These are phyloP conservation scores for Tuber indicum DNA, from an alignment of 495 filamentous ascomycete species.

Conservation along the genomic window DNA sequence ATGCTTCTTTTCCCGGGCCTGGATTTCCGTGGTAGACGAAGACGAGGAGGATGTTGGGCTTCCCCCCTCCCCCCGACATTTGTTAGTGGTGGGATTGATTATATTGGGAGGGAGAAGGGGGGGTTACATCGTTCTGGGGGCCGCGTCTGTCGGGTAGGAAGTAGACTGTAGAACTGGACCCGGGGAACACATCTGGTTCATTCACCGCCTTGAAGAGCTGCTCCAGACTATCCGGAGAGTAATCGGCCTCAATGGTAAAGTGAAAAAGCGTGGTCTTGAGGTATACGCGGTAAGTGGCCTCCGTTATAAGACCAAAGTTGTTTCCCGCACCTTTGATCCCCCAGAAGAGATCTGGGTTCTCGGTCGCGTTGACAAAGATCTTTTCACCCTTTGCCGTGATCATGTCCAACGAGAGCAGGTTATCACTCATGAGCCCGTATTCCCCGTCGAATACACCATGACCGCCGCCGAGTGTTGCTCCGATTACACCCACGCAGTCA, in stretches of 20 bases:
- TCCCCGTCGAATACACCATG: slow-evolving; percentile 56
- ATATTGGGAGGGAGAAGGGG: background rate
- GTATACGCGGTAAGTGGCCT: slow-evolving; percentile 47
- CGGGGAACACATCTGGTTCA: slow-evolving; percentile 52
- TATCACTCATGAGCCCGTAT: slow-evolving; percentile 57
- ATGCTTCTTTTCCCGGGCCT: background rate
- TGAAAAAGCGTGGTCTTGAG: slow-evolving; percentile 32
- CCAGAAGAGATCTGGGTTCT: slow-evolving; percentile 35
- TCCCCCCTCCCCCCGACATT: background rate
- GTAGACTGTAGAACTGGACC: background rate
- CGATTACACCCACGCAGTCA: slow-evolving; percentile 52
- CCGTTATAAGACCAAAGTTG: slow-evolving; percentile 25
- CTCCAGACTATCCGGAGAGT: slow-evolving; percentile 5
- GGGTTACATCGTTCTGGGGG: background rate
- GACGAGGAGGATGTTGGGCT: background rate
- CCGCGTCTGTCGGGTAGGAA: slow-evolving; percentile 13
- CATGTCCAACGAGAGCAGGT: slow-evolving; percentile 51
- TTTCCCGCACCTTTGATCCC: slow-evolving; percentile 14
- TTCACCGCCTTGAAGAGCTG: slow-evolving; percentile 23
- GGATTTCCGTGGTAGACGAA: background rate
- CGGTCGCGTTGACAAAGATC: slow-evolving; percentile 42
- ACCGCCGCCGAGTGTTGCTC: slow-evolving; percentile 57
- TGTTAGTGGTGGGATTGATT: background rate
- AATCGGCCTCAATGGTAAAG: slow-evolving; percentile 7
- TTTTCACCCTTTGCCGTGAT: slow-evolving; percentile 54